Evolutionary conservation across 2,329 filamentous ascomycete species (phyloP), one percentile per base, ranked within the genome.

Genomic region (Fusarium siculi): DNA sequence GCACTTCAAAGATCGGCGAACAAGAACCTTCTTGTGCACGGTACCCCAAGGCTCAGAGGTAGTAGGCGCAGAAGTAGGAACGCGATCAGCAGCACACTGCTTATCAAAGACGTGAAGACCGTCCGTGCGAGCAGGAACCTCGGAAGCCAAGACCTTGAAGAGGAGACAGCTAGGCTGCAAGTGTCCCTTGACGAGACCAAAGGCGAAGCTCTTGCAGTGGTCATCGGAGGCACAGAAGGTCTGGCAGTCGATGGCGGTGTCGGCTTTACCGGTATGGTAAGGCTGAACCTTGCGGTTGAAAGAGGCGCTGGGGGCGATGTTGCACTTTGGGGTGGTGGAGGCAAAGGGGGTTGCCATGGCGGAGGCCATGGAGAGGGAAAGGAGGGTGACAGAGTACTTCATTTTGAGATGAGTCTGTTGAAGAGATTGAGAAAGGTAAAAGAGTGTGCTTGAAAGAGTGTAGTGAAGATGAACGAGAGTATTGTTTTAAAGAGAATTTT

Each of bases 91-190:
- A 15, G 23, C 28, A n/a, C 63, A 66, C 21, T 57, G 42, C 49
- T 19, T 65, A 9, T 66, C 63, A 12, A 66, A 66, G 36, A 57
- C 42, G 23, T 66, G 63, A 32, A 66, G 60, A 21, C 47, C 60
- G 9, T 66, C 63, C 18, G 42, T 57, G 21, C 63, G 63, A 7
- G 36, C 60, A 14, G 63, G 60, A 0, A 65, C 30, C 18, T 65
- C 44, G 2, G 23, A n/a, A 14, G 63, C 63, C 7, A 36, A 2
- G 5, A n/a, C 60, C 7, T 66, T 19, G 15, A 66, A 66, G 1
- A 66, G 60, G 6, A 66, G 63, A 14, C 63, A 66, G 28, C 11
- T 65, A 1, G 63, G 36, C 2, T 66, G 23, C 25, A 30, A 14
- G 3, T 62, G 34, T 1, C 60, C 30, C 18, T 66, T 57, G 11